Evolutionary conservation across 2,329 filamentous ascomycete genomes (phyloP).

Genomic region (Blastomyces gilchristii): DNA sequence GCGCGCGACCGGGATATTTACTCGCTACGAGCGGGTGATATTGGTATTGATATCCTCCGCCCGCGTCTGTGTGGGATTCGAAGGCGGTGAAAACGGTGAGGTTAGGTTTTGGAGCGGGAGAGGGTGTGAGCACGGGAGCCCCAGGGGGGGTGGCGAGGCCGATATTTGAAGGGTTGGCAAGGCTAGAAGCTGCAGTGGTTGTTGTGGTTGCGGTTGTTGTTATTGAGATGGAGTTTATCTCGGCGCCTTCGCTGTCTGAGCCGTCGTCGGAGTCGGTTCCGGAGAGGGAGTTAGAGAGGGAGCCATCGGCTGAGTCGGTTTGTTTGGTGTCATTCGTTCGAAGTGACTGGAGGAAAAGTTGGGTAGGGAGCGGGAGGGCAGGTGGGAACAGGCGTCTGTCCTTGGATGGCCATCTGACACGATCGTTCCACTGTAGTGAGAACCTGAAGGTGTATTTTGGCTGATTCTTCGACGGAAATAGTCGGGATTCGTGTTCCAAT

Average conservation of each 20-base stretch:
- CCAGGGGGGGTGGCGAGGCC: not conserved
- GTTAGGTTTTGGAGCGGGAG: not conserved
- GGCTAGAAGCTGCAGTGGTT: not conserved
- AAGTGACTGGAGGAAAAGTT: slow-evolving; percentile 41
- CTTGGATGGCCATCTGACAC: slow-evolving; percentile 40
- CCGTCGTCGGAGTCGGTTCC: slow-evolving; percentile 14
- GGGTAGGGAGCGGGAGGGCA: slow-evolving; percentile 47
- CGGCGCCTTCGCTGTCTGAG: slow-evolving; percentile 14
- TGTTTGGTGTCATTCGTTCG: slow-evolving; percentile 11
- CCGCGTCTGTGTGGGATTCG: slow-evolving; percentile 15
- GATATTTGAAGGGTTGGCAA: not conserved
- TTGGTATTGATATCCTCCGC: slow-evolving; percentile 19
- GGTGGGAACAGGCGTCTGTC: slow-evolving; percentile 47
- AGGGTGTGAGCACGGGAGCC: not conserved
- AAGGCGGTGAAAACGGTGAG: slow-evolving; percentile 9
- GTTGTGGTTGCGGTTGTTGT: not conserved
- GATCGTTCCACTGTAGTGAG: slow-evolving; percentile 55
- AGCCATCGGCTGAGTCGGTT: slow-evolving; percentile 14
- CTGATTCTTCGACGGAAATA: slow-evolving; percentile 24
- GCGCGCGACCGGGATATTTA: slow-evolving; percentile 52
- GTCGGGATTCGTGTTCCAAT: not conserved
- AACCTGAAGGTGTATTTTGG: slow-evolving; percentile 56
- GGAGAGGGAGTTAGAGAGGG: slow-evolving; percentile 14
- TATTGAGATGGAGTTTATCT: slow-evolving; percentile 10
- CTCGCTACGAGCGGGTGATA: slow-evolving; percentile 32